A percentile compares a stretch with the other conserved stretches of the same genome.
phyloP scores from a whole-genome alignment of 805 yeast species.

The Pichia phayaonensis region DNA sequence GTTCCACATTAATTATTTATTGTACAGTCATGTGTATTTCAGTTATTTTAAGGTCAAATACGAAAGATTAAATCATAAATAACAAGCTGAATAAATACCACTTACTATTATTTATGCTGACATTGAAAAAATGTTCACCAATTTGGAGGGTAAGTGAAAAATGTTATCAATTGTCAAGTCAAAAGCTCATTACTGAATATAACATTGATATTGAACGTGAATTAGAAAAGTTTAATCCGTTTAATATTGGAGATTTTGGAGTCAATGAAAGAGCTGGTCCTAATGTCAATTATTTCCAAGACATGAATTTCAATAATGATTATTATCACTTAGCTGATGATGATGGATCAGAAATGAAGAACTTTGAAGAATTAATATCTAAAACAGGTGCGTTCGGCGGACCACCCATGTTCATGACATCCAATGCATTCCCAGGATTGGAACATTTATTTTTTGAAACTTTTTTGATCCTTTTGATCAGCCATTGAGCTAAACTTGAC shows the following conservation, averaged over 20 bases:
- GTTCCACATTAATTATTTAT: slow-evolving; percentile 1
- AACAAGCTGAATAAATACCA: neutral
- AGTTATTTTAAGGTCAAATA: neutral
- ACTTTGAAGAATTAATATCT: neutral
- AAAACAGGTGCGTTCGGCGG: neutral
- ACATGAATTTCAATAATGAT: neutral
- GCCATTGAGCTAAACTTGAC: neutral
- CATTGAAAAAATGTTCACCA: neutral
- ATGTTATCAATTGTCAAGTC: neutral
- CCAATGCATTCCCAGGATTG: neutral
- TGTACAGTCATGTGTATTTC: slow-evolving; percentile 2
- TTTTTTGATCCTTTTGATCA: neutral
- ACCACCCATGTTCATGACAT: neutral
- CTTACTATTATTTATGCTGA: neutral
- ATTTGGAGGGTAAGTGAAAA: slow-evolving; percentile 3
- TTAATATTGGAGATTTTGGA: no score
- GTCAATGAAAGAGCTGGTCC: no score
- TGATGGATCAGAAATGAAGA: neutral
- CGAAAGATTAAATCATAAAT: neutral
- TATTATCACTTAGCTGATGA: neutral
- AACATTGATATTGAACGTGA: neutral
- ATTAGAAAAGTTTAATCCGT: neutral
- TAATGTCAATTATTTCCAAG: neutral
- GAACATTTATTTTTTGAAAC: neutral
- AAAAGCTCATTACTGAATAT: neutral